Conservation (phyloP, 1,284 basidiomycete species). For the Gomphus bonarii region DNA sequence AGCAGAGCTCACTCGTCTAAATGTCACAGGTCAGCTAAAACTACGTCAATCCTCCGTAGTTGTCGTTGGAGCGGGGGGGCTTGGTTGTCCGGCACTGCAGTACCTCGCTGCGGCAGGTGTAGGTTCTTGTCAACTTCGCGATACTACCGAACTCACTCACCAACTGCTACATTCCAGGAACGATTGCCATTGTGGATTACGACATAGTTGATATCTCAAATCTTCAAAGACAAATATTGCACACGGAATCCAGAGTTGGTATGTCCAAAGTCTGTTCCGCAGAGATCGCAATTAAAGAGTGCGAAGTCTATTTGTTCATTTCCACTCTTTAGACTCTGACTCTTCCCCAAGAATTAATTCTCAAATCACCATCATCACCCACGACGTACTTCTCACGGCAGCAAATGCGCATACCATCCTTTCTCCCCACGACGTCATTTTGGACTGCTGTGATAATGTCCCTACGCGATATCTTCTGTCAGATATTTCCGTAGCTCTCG, state of each 20-base stretch:
- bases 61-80: constrained; percentile 90
- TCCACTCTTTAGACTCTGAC: not conserved
- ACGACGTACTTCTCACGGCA: constrained; percentile 43
- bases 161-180: constrained; percentile 34
- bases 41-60: constrained; percentile 69
- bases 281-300: constrained; percentile 55
- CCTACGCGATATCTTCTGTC: constrained; percentile 89
- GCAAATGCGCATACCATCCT: constrained; percentile 57
- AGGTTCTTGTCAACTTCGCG: constrained; percentile 35
- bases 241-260: constrained; percentile 75
- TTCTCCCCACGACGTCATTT: constrained; percentile 58
- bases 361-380: constrained; percentile 40
- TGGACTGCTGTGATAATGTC: constrained; percentile 96
- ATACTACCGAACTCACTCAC: not conserved
- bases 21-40: constrained; percentile 66
- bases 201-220: constrained; percentile 90
- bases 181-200: constrained; percentile 84
- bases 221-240: constrained; percentile 88
- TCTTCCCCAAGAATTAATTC: constrained; percentile 57
- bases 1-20: not conserved
- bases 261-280: constrained; percentile 73
- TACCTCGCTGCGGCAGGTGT: constrained; percentile 90
- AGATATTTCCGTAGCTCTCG: constrained; percentile 73
- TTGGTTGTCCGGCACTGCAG: constrained; percentile 93
- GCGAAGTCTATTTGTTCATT: constrained; percentile 15